Conservation (phyloP, 2,329 filamentous ascomycete genomes). For the Periglandula ipomoeae region DNA sequence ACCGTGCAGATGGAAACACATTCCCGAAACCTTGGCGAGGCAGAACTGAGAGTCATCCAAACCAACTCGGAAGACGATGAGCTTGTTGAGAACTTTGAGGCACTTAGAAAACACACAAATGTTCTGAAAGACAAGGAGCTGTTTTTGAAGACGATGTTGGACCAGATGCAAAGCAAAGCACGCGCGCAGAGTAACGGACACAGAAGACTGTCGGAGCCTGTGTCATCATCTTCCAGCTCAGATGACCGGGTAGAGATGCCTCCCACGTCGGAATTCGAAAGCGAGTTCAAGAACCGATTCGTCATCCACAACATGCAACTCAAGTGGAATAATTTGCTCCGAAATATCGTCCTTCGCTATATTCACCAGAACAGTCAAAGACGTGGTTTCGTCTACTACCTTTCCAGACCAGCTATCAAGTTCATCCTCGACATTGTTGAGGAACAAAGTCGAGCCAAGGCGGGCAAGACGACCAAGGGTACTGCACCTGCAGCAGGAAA, state of each 20-base stretch:
- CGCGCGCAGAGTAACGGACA: constrained; percentile 19
- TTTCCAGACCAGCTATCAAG: constrained; percentile 90
- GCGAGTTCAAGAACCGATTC: constrained; percentile 96
- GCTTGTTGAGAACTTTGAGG: constrained; percentile 50
- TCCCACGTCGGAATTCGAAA: constrained; percentile 71
- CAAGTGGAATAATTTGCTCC: constrained; percentile 95
- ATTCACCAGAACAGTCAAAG: constrained; percentile 96
- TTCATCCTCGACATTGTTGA: constrained; percentile 98
- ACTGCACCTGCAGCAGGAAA: constrained; percentile 15
- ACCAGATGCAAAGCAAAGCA: constrained; percentile 34
- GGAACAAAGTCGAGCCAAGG: constrained; percentile 72
- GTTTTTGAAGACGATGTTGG: constrained; percentile 50
- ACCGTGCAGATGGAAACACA: constrained; percentile 71
- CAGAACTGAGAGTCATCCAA: constrained; percentile 57
- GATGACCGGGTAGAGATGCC: constrained; percentile 51
- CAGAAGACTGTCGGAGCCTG: constrained; percentile 26
- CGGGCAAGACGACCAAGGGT: constrained; percentile 19
- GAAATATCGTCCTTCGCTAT: constrained; percentile 94
- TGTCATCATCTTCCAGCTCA: constrained; percentile 12
- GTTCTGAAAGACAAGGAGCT: constrained; percentile 49
- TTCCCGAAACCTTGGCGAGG: constrained; percentile 61
- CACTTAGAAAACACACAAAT: constrained; percentile 43
- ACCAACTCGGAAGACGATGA: constrained; percentile 39
- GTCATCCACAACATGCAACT: constrained; percentile 96
- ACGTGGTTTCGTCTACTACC: constrained; percentile 94